Evolutionary conservation across 306 rosid species (phyloP), one percentile per base, ranked within the genome.

Genomic region (Pyrus betulifolia): DNA sequence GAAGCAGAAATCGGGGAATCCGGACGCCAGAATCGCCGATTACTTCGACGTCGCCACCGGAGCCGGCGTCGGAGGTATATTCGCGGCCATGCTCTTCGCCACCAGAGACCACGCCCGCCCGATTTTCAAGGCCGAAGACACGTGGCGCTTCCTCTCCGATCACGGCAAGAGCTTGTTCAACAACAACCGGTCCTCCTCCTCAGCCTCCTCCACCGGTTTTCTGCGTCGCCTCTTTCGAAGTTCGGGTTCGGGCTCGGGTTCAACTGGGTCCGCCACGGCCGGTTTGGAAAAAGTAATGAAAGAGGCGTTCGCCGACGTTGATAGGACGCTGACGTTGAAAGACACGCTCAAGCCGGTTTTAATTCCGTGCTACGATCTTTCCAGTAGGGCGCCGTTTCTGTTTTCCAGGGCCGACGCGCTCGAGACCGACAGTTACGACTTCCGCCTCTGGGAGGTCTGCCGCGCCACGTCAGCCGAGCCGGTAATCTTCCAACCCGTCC

Each of bases 371-470:
- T 96, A 91, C 79, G 99, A 96, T 77, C 77, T 96, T 3, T 90
- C 97, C 25, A 95, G 97, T 46, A 85, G 91, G 89, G 98, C 99
- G 82, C 98, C 98, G 81, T 91, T 96, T 84, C 67, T 96, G 83
- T 96, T 96, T 85, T 96, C 99, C 27, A 83, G 99, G 12, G 99
- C 99, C 23, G 99, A 96, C 85, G 99, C 99, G 18, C 87, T 96
- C 6, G 99, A 92, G 75, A 91, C 95, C 52, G 97, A 92, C 13
- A 89, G 93, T 86, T 96, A 81, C 80, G 96, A 96, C 74, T 96
- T 96, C 88, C 87, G 87, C 18, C 92, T 96, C 31, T 92, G 99
- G 98, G 97, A 92, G 87, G 93, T 96, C 1, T 92, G 99, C 83
- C 87, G 95, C 1, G 99, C 99, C 45, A 96, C 99, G 58, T 84